These are phyloP conservation scores for Colletotrichum sublineola DNA, from an alignment of 2,329 filamentous ascomycete genomes.

Conservation along the genomic window DNA sequence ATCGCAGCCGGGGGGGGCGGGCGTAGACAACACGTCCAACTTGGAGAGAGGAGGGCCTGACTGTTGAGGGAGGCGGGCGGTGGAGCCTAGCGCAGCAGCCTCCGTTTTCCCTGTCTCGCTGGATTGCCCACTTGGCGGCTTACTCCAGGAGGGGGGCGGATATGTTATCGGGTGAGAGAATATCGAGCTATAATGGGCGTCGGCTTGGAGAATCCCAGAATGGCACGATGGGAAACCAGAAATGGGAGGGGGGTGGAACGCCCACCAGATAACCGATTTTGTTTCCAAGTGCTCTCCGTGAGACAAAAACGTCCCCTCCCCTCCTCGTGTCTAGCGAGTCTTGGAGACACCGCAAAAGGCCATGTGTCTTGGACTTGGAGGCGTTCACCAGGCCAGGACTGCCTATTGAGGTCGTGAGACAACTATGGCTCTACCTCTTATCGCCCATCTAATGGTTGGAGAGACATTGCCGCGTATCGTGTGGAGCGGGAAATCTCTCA, in stretches of 20 bases:
- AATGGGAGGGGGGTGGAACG: not conserved
- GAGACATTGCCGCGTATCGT: constrained; percentile 5
- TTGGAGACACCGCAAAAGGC: not conserved
- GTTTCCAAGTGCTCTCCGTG: not conserved
- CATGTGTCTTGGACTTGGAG: not conserved
- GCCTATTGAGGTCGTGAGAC: constrained; percentile 13
- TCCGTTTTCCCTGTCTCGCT: not conserved
- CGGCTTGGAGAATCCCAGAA: not conserved
- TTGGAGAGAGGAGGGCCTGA: constrained; percentile 3
- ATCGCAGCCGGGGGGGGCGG: not conserved
- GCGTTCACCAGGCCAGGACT: not conserved
- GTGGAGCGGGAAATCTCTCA: not conserved
- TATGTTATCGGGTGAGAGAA: not conserved
- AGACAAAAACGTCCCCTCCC: constrained; percentile 3
- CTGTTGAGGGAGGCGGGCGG: constrained; percentile 6
- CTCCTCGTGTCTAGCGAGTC: not conserved
- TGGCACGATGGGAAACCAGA: not conserved
- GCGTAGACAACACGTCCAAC: not conserved
- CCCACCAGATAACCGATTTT: not conserved
- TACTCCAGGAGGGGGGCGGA: not conserved
- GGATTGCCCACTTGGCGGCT: not conserved
- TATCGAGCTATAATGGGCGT: not conserved
- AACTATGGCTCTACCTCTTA: constrained; percentile 1
- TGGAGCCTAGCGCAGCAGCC: constrained; percentile 1
- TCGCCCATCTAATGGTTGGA: constrained; percentile 10